Evolutionary conservation across 192 early-diverging fungal species (phyloP).

Genomic region (Obelidium mucronatum): DNA sequence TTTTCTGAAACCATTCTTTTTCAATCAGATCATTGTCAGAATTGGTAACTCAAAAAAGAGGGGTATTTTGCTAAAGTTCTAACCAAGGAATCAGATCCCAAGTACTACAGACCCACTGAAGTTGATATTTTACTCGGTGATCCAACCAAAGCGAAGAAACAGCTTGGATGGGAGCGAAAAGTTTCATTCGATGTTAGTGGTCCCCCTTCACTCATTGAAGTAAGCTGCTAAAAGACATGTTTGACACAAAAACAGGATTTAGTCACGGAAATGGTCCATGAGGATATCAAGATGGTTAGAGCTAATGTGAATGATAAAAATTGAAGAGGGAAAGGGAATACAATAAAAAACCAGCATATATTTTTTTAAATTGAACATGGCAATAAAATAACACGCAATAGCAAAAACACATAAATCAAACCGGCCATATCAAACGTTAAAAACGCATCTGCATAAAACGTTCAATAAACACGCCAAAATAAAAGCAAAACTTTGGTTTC

Average conservation of each 20-base stretch:
- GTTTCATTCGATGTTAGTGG: conserved; percentile 70
- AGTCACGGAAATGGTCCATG: conserved; percentile 25
- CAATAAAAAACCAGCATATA: too few relatives aligned
- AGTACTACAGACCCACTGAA: conserved; percentile 83
- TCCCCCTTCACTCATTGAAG: not conserved
- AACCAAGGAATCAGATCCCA: conserved; percentile 68
- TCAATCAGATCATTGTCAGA: conserved; percentile 61
- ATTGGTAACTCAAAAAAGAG: conserved; percentile 69
- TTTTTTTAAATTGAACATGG: not conserved
- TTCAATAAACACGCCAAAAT: not conserved
- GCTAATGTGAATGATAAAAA: conserved; percentile 7
- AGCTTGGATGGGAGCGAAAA: conserved; percentile 72
- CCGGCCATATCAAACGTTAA: not conserved
- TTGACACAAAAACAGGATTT: conserved; percentile 20
- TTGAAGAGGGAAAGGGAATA: not conserved
- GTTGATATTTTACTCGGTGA: conserved; percentile 78
- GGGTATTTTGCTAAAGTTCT: conserved; percentile 37
- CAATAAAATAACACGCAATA: not conserved
- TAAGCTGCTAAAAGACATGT: too few relatives aligned
- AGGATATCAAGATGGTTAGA: conserved; percentile 24
- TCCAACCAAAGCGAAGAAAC: conserved; percentile 72
- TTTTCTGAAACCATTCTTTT: too few relatives aligned
- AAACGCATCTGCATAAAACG: not conserved
- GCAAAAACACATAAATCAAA: not conserved
- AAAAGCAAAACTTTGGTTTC: not conserved